A percentile compares a stretch with the other conserved stretches of the same genome.
Conservation (phyloP, 148 eudicot species). For the Nepenthes mirabilis region DNA sequence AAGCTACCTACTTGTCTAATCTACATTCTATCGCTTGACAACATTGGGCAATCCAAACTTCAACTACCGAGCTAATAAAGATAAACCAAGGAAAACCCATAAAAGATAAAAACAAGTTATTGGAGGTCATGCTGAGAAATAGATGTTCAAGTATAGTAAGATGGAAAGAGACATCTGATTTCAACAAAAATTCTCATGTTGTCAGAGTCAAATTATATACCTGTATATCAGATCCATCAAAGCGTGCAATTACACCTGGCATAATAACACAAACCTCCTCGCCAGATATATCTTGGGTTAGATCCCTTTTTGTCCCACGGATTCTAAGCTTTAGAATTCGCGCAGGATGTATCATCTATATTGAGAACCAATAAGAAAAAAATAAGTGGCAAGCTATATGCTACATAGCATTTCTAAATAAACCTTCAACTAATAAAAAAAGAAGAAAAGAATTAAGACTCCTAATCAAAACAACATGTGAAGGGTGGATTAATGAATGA, state of each 20-base stretch:
- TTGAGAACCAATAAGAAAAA: background rate
- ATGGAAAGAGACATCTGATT: background rate
- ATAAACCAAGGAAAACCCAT: too few species aligned
- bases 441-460: too few species aligned
- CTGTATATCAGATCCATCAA: slow-evolving; percentile 86
- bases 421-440: too few species aligned
- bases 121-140: background rate
- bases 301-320: slow-evolving; percentile 67
- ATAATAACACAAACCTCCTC: slow-evolving; percentile 84
- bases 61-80: background rate
- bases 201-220: slow-evolving; percentile 21
- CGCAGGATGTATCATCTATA: slow-evolving; percentile 57
- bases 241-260: slow-evolving; percentile 78
- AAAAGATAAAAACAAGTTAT: background rate
- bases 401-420: too few species aligned
- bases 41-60: background rate
- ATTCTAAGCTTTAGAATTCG: slow-evolving; percentile 69
- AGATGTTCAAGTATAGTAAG: background rate
- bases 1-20: background rate
- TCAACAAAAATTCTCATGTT: slow-evolving; percentile 2
- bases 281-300: slow-evolving; percentile 52
- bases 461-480: too few species aligned
- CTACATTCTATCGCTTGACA: background rate
- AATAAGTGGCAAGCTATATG: slow-evolving; percentile 3
- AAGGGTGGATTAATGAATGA: too few species aligned